phyloP scores from a whole-genome alignment of 1,284 basidiomycete species.

The Taiwanofungus camphoratus region DNA sequence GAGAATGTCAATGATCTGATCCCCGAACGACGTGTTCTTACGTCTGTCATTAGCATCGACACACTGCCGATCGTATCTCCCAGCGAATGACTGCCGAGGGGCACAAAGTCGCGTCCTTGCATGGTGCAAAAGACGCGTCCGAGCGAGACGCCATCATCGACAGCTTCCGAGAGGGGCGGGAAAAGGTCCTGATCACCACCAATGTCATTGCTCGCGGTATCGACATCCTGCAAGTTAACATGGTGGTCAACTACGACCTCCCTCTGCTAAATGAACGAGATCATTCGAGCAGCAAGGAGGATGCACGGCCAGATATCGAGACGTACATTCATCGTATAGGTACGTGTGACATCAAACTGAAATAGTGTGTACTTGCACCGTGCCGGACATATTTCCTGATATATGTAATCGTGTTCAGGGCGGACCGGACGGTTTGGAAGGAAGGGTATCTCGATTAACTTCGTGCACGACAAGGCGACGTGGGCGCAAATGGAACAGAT shows the following conservation, averaged over 20 bases:
- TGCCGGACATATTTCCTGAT: not conserved
- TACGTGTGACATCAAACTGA: constrained; percentile 31
- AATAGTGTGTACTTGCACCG: not conserved
- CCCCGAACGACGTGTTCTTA: not conserved
- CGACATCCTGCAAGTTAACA: constrained; percentile 98
- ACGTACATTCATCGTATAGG: constrained; percentile 99
- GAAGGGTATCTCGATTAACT: constrained; percentile 95
- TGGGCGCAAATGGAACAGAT: constrained; percentile 85
- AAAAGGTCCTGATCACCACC: constrained; percentile 98
- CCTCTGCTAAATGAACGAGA: constrained; percentile 76
- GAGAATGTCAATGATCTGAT: not conserved
- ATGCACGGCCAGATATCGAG: constrained; percentile 80
- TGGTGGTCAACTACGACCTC: constrained; percentile 98
- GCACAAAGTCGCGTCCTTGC: constrained; percentile 94
- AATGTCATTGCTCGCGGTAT: constrained; percentile 99
- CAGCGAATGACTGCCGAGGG: constrained; percentile 89
- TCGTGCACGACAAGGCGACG: constrained; percentile 84
- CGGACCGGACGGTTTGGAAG: constrained; percentile 94
- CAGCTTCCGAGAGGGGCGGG: constrained; percentile 91
- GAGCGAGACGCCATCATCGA: constrained; percentile 94
- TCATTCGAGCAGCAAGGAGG: constrained; percentile 31
- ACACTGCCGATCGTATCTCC: constrained; percentile 91
- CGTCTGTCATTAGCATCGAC: constrained; percentile 56
- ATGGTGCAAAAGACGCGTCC: constrained; percentile 86
- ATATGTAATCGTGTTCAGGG: constrained; percentile 39